Conservation (phyloP, 2,329 filamentous ascomycete genomes). For the Colletotrichum euphorbiae region DNA sequence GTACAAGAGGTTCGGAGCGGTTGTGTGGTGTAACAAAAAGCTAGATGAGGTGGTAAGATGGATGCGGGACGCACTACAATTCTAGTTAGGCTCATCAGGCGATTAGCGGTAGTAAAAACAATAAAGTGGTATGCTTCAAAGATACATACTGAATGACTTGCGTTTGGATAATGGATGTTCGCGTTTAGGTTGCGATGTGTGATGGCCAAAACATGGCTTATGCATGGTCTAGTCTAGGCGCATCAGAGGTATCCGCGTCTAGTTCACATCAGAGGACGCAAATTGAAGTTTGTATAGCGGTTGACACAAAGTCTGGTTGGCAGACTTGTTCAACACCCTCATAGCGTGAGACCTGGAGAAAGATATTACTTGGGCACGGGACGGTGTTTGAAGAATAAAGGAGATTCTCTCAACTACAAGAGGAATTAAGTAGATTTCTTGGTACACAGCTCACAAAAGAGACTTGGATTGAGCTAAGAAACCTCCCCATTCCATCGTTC, state of each 20-base stretch:
- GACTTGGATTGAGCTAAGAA: slow-evolving; percentile 67
- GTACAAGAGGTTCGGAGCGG: no score
- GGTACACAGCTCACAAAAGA: slow-evolving; percentile 73
- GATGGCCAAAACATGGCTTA: no score
- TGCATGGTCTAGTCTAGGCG: no score
- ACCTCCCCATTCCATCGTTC: slow-evolving; percentile 61
- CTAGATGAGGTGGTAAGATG: background rate
- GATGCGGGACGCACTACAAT: no score
- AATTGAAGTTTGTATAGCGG: background rate
- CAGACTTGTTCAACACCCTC: background rate
- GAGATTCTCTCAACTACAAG: slow-evolving; percentile 49
- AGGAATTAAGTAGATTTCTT: slow-evolving; percentile 65
- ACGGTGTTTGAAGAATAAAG: slow-evolving; percentile 35
- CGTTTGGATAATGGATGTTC: no score
- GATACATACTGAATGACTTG: no score
- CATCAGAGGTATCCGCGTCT: no score
- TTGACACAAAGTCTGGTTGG: background rate
- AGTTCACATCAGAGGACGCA: background rate
- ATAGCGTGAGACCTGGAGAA: background rate
- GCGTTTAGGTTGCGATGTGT: no score
- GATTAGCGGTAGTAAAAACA: no score
- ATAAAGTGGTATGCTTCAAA: no score
- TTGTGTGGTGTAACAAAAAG: background rate
- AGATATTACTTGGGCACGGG: background rate
- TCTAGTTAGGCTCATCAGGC: no score